Evolutionary conservation across 306 rosid genomes (phyloP).

Genomic region (Begonia peltatifolia): DNA sequence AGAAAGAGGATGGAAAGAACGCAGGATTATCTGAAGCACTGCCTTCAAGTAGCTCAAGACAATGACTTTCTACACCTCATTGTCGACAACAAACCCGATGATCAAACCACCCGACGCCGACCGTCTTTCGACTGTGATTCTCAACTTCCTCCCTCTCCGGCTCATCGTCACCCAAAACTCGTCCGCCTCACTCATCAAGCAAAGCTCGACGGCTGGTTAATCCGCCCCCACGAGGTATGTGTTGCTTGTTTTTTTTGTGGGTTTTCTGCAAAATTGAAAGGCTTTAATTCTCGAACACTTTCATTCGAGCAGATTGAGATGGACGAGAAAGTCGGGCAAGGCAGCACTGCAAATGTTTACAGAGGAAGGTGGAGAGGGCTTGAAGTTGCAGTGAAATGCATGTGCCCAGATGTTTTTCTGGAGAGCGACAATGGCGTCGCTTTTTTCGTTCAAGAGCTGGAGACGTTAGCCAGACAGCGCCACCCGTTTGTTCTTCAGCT

Average conservation of each 20-base stretch:
- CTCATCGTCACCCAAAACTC: slow-evolving; percentile 21
- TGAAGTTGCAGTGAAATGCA: slow-evolving; percentile 72
- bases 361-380: slow-evolving; percentile 59
- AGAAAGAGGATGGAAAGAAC: slow-evolving; percentile 28
- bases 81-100: slow-evolving; percentile 8
- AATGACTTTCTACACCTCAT: slow-evolving; percentile 48
- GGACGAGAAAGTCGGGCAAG: slow-evolving; percentile 23
- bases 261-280: too few relatives aligned
- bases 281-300: too few relatives aligned
- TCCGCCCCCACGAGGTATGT: slow-evolving; percentile 48
- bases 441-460: too few relatives aligned
- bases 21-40: slow-evolving; percentile 47
- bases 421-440: too few relatives aligned
- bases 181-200: slow-evolving; percentile 32
- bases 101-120: not conserved
- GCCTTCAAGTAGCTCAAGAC: slow-evolving; percentile 70
- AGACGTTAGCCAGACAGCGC: too few relatives aligned
- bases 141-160: slow-evolving; percentile 5
- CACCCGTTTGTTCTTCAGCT: too few relatives aligned
- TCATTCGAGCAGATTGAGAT: too few relatives aligned
- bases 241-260: too few relatives aligned
- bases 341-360: slow-evolving; percentile 53
- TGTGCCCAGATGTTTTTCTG: slow-evolving; percentile 4
- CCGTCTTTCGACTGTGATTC: slow-evolving; percentile 9
- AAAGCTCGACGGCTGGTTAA: slow-evolving; percentile 55